Base-by-base conservation (phyloP, 345 rosid species). In the Arabidopsis arenosa region DNA sequence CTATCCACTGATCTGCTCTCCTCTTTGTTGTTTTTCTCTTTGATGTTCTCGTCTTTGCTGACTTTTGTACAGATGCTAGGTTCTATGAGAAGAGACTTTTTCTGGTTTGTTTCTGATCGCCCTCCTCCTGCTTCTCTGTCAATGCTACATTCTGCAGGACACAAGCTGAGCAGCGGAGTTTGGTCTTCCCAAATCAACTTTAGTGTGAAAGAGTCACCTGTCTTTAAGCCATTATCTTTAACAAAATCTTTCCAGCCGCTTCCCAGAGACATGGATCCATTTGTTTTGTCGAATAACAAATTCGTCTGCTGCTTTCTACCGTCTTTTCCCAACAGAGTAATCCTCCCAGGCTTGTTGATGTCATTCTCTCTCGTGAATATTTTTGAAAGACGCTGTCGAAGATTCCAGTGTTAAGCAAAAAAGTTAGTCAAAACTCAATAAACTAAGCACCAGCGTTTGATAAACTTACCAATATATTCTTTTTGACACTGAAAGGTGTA, bases 211-310 rank as follows among this genome's bases (percentile, higher is more conserved):
- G 67, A 33, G n/a, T 45, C 59, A 11, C 66, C 57, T 2, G 60
- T 3, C 62, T 61, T 62, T 47, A 72, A 51, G 41, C 57, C 74
- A 43, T 70, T 58, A 43, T 15, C 65, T 70, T 44, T 11, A 32
- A 37, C 74, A 51, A 62, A 61, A 37, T 15, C 32, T 72, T 6
- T 62, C 61, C 68, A 72, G 7, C 76, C 76, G 0, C 4, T n/a
- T 60, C 59, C 59, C 58, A 72, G 60, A 9, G 7, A n/a, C 75
- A 72, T 23, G 5, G 4, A 8, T 40, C 58, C 33, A 3, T 10
- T 18, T 6, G 9, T n/a, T 14, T 11, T 33, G 33, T 58, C 56
- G 5, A 13, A 6, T 32, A 7, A 2, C 43, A 68, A 44, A 12
- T 1, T 36, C 13, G 49, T 37, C 10, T 2, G 37, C 23, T 14